Evolutionary conservation across 345 rosid genomes (phyloP).

Genomic region (Populus euphratica): DNA sequence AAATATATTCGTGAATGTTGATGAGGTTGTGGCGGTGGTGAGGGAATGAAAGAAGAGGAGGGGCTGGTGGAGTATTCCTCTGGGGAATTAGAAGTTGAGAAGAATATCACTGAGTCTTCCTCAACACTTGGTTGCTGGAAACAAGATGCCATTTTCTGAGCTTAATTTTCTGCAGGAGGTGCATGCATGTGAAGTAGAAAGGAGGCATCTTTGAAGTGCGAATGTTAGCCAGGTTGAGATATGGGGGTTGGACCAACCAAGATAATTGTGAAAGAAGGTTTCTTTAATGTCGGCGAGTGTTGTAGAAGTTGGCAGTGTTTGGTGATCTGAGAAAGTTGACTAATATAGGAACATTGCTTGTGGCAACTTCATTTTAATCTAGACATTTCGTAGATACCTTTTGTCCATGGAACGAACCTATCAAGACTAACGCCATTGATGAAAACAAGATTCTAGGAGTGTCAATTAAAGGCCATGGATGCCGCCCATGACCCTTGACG

Average conservation of each 20-base stretch:
- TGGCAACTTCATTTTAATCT: neutral
- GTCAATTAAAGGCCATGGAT: no score
- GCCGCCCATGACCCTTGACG: no score
- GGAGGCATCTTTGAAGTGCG: neutral
- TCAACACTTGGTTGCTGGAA: slow-evolving; percentile 42
- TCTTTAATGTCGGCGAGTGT: slow-evolving; percentile 15
- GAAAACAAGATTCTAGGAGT: no score
- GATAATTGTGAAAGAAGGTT: slow-evolving; percentile 25
- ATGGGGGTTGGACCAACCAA: slow-evolving; percentile 43
- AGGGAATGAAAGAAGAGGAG: slow-evolving; percentile 58
- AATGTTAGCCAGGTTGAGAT: neutral
- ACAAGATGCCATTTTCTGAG: slow-evolving; percentile 47
- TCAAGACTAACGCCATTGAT: neutral
- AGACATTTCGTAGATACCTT: neutral
- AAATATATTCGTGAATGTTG: slow-evolving; percentile 2
- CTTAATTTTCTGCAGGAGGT: neutral
- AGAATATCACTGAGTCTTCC: slow-evolving; percentile 62
- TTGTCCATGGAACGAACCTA: neutral
- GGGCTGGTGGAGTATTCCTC: slow-evolving; percentile 57
- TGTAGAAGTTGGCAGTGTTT: slow-evolving; percentile 38
- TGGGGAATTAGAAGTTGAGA: slow-evolving; percentile 56
- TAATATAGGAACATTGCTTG: neutral
- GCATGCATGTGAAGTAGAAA: neutral
- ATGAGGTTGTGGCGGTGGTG: slow-evolving; percentile 24
- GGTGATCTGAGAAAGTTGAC: slow-evolving; percentile 37